These are phyloP conservation scores for Otatea glauca DNA, from an alignment of 176 grass and related monocot genomes.

Conservation along the genomic window DNA sequence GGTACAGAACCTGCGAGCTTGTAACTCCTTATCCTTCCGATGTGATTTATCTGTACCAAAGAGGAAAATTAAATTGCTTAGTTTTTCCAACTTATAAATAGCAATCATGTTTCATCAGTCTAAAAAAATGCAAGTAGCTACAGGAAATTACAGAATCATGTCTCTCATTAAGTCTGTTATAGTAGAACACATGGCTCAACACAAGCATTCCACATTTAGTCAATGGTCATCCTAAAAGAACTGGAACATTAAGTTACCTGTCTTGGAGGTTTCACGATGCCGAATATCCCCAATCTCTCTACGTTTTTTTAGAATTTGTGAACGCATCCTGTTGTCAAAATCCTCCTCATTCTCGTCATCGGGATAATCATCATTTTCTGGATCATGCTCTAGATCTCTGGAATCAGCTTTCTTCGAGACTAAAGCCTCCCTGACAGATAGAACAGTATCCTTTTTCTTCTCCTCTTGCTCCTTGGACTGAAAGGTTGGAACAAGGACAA, in stretches of 20 bases:
- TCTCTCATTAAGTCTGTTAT: slow-evolving; percentile 17
- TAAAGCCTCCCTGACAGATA: slow-evolving; percentile 78
- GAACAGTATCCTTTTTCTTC: slow-evolving; percentile 75
- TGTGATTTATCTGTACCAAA: slow-evolving; percentile 61
- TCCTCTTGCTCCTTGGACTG: slow-evolving; percentile 73
- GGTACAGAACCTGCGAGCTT: slow-evolving; percentile 50
- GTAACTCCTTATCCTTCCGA: slow-evolving; percentile 52
- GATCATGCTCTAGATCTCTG: slow-evolving; percentile 46
- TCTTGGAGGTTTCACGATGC: slow-evolving; percentile 52
- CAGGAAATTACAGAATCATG: slow-evolving; percentile 32
- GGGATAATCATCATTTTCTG: slow-evolving; percentile 56
- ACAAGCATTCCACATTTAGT: slow-evolving; percentile 1
- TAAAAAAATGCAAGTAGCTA: slow-evolving; percentile 40
- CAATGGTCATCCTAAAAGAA: slow-evolving; percentile 11
- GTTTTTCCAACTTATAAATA: slow-evolving; percentile 8
- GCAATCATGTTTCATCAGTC: slow-evolving; percentile 11
- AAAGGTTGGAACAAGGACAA: slow-evolving; percentile 34
- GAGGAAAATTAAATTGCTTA: slow-evolving; percentile 11
- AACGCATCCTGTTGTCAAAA: slow-evolving; percentile 91
- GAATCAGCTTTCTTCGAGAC: slow-evolving; percentile 71
- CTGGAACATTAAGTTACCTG: slow-evolving; percentile 54
- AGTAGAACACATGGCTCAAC: slow-evolving; percentile 33
- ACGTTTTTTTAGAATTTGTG: slow-evolving; percentile 81
- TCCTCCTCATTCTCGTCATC: slow-evolving; percentile 73
- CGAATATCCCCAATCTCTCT: slow-evolving; percentile 69